Evolutionary conservation across 495 filamentous ascomycete genomes (phyloP), one percentile per base, ranked within the genome.

Genomic region (Geoglossum glabrum): DNA sequence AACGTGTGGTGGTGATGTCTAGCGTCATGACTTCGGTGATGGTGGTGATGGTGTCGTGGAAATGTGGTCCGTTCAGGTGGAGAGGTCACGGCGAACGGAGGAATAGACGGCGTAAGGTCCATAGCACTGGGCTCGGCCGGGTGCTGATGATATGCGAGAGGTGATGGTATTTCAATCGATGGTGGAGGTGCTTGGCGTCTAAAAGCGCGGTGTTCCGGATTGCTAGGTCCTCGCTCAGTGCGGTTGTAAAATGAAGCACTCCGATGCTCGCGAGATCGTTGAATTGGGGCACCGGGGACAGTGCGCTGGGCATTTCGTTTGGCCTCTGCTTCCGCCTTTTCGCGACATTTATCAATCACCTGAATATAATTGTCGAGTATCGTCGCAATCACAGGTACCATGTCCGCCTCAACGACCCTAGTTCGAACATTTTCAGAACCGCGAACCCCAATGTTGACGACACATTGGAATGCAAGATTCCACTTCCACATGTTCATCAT

Each of bases 401-500:
- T 95, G 66, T 98, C 92, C 61, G 92, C 92, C 72, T 98, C 92
- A 25, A 98, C 92, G 0, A 98, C 90, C 61, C 92, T 77, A 49
- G 93, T 96, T 54, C 92, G 78, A 56, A 98, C 92, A 59, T 74
- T 79, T 70, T 98, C 92, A 5, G 92, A 95, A 57, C 92, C 92
- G 57, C 92, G 80, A 62, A 98, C 92, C 26, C 92, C 92, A 66
- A 98, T 96, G 68, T 98, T 98, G 66, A 97, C 89, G 31, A 96
- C 90, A 68, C 93, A 97, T 66, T 97, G 92, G 66, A 98, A 96
- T 46, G 92, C 92, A 55, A 98, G 76, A 65, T 95, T 98, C 92
- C 92, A 98, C 73, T 97, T 97, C 93, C 92, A 98, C 85, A 93
- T 93, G 66, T 95, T 90, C 90, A 96, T 95, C 82, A 95, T 80